Evolutionary conservation across 768 basidiomycete species (phyloP).

Genomic region (Porpolomopsis calyptriformis): DNA sequence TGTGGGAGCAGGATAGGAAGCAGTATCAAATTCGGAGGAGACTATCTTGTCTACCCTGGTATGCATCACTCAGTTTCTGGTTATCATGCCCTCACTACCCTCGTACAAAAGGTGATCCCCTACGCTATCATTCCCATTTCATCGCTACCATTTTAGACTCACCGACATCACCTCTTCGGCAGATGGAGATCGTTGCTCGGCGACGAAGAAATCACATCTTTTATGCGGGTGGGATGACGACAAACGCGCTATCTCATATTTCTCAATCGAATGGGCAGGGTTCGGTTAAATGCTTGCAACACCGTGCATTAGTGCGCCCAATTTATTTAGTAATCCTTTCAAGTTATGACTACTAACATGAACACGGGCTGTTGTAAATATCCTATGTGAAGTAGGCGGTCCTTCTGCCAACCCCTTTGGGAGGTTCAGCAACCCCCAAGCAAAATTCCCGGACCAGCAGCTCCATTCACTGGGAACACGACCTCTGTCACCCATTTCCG

Average conservation of each 20-base stretch:
- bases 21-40: slow-evolving; percentile 91
- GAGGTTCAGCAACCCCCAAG: too few species aligned
- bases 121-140: slow-evolving; percentile 97
- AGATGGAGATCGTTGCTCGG: slow-evolving; percentile 94
- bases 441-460: too few species aligned
- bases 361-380: too few species aligned
- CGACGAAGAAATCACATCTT: slow-evolving; percentile 92
- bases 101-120: slow-evolving; percentile 61
- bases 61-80: slow-evolving; percentile 14
- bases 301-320: too few species aligned
- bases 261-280: slow-evolving; percentile 85
- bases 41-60: slow-evolving; percentile 96
- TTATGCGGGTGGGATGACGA: slow-evolving; percentile 81
- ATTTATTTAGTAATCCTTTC: too few species aligned
- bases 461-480: too few species aligned
- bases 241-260: slow-evolving; percentile 54
- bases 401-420: too few species aligned
- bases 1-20: slow-evolving; percentile 87
- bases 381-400: too few species aligned
- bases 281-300: too few species aligned
- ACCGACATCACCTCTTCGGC: slow-evolving; percentile 46
- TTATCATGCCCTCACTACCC: not conserved
- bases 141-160: slow-evolving; percentile 72
- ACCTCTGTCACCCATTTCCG: too few species aligned
- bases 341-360: too few species aligned